These are phyloP conservation scores for Syzygium oleosum DNA, from an alignment of 345 rosid genomes.

Conservation along the genomic window DNA sequence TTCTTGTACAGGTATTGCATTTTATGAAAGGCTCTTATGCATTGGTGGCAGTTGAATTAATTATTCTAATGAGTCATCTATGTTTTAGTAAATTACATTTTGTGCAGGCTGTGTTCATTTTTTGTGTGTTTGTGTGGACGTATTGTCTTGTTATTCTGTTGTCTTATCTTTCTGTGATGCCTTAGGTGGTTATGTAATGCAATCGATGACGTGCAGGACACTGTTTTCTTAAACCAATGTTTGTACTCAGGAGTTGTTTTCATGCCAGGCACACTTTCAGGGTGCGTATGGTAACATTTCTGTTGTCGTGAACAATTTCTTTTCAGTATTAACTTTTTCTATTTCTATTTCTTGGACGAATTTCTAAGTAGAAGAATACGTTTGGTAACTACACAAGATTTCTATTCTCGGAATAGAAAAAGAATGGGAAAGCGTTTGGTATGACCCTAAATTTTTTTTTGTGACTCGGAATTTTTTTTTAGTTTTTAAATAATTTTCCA, in stretches of 20 bases:
- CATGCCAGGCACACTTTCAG: slow-evolving; percentile 72
- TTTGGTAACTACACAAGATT: too few relatives aligned
- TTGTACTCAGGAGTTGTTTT: not conserved
- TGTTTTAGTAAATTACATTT: not conserved
- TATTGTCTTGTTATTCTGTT: not conserved
- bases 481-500: too few relatives aligned
- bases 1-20: slow-evolving; percentile 85
- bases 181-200: not conserved
- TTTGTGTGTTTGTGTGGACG: not conserved
- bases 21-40: not conserved
- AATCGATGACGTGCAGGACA: not conserved
- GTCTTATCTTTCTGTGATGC: not conserved
- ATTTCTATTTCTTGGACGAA: too few relatives aligned
- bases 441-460: too few relatives aligned
- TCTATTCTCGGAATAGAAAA: too few relatives aligned
- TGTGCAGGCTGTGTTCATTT: not conserved
- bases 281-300: not conserved
- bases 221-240: not conserved
- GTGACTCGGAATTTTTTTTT: too few relatives aligned
- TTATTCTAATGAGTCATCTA: not conserved
- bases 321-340: too few relatives aligned
- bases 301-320: too few relatives aligned
- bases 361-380: too few relatives aligned
- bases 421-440: too few relatives aligned
- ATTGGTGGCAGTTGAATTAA: not conserved